Base-by-base conservation (phyloP, 768 basidiomycete genomes). In the Tricholoma matsutake region DNA sequence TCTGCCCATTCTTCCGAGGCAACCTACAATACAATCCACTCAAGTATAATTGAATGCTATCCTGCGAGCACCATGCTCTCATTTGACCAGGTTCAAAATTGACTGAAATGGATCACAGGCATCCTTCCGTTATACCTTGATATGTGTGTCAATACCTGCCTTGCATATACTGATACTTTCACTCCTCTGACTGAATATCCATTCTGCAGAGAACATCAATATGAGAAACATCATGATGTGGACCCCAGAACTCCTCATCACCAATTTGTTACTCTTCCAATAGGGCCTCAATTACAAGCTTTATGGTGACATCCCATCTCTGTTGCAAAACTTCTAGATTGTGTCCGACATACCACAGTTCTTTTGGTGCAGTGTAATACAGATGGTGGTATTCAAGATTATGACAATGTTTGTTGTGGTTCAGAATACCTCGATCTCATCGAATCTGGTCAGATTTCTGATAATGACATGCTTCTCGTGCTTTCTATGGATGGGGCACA, bases 401-500 rank as follows among this genome's bases (percentile, higher is more conserved):
- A 25, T 25, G 22, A 25, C 3, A 3, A 25, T 25, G 22, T 25
- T 25, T 25, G 22, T 25, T 25, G 22, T 25, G 22, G 22, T 25
- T 25, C 22, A 25, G 22, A 25, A 25, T 25, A 25, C 22, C n/a
- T 25, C 3, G 22, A 25, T 25, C 61, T 63, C 0, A 63, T 70
- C 1, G 10, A 52, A 9, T 35, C 61, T 6, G 67, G 65, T 1
- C 28, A 64, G 9, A 72, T 77, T 28, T 52, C 20, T 0, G 16
- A 58, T 10, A 47, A 71, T 11, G 68, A 77, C 45, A 68, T 64
- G 1, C 18, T 76, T 0, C 60, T 76, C 1, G 47, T 72, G 22
- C 41, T 72, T 6, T 75, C 73, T 0, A 61, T 71, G 5, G 75
- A 76, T 63, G 72, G 76, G 9, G 71, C 71, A 0, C 76, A 77